Evolutionary conservation across 176 grass and related monocot species (phyloP).

Genomic region (Aegilops tauschii): DNA sequence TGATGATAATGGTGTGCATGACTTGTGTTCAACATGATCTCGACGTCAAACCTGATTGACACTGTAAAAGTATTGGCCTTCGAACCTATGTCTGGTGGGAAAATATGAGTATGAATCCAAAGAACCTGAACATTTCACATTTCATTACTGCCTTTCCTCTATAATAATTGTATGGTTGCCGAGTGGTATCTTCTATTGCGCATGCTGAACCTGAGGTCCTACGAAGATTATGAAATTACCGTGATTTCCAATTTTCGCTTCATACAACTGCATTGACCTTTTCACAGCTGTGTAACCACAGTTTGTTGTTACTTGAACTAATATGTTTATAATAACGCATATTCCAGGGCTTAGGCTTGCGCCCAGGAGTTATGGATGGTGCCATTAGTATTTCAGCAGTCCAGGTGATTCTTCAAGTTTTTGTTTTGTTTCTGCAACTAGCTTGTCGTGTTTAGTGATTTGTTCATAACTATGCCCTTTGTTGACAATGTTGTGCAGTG

Average conservation of each 20-base stretch:
- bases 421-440: background rate
- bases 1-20: background rate
- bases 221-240: background rate
- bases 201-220: background rate
- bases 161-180: background rate
- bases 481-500: slow-evolving; percentile 49
- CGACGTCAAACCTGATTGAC: background rate
- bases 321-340: slow-evolving; percentile 14
- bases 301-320: background rate
- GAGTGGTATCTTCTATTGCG: background rate
- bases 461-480: background rate
- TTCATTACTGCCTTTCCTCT: background rate
- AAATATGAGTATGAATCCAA: background rate
- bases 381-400: slow-evolving; percentile 96
- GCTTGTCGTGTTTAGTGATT: background rate
- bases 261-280: background rate
- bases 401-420: slow-evolving; percentile 47
- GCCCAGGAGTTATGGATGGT: slow-evolving; percentile 91
- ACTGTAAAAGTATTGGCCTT: background rate
- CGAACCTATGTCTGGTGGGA: background rate
- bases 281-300: background rate
- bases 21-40: background rate
- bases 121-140: background rate
- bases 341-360: slow-evolving; percentile 77
- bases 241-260: background rate